Evolutionary conservation across 2,329 filamentous ascomycete genomes (phyloP), one percentile per base, ranked within the genome.

Genomic region (Scleromitrula shiraiana): DNA sequence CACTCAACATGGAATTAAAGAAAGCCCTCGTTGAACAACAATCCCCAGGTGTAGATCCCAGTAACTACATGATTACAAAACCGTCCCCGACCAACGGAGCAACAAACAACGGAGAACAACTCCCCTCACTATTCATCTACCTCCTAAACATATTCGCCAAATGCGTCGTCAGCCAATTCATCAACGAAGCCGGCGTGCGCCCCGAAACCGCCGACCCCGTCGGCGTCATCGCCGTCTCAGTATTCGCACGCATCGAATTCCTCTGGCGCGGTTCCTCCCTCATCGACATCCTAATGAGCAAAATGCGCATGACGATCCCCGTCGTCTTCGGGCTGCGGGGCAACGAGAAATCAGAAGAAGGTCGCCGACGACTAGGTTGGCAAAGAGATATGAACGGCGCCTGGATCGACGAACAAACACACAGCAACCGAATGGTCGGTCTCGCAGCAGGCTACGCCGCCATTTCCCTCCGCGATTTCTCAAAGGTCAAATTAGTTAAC

Each of bases 261-360:
- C 71, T 76, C 46, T 85, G 81, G 74, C 76, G 82, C 42, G 83
- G 80, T 7, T 67, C 76, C 40, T 76, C 82, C 1, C 72, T 95
- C 50, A 82, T 88, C 44, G 87, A 94, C 62, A 86, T 97, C 50
- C 73, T 97, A 24, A 83, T 95, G 60, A 83, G 90, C 46, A 96
- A 97, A 65, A 85, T 87, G 60, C 81, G 89, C 51, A 73, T 85
- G 14, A 74, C 79, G 3, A 95, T 88, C 59, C 91, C 93, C 0
- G 82, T 89, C 1, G 71, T 98, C 0, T 97, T 94, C 63, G 91
- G 91, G 15, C 79, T 90, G 55, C 76, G 79, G 36, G 90, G 88
- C 20, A 80, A 73, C 53, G 88, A 95, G 63, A 81, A 75, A 52
- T 94, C 82, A 0, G 75, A 80, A 38, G 71, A 72, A 9, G 88